phyloP scores from a whole-genome alignment of 1,284 basidiomycete species.

The Ceratobasidium sp. region DNA sequence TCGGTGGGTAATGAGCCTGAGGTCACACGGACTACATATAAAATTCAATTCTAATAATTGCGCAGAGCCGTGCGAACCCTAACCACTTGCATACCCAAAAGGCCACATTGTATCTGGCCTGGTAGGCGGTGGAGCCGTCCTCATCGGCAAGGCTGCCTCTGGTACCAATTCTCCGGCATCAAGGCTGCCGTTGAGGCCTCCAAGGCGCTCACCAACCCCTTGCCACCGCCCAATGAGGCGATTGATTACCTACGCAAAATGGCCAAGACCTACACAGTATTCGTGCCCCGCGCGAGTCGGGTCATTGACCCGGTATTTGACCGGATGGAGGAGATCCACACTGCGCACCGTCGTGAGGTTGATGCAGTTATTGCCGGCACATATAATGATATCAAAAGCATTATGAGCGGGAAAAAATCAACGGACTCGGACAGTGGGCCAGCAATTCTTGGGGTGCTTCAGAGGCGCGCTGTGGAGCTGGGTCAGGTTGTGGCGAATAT shows the following conservation, averaged over 20 bases:
- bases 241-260: slow-evolving; percentile 52
- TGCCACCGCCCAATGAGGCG: slow-evolving; percentile 51
- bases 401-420: slow-evolving; percentile 47
- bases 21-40: neutral
- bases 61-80: neutral
- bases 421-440: slow-evolving; percentile 47
- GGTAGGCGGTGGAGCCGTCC: slow-evolving; percentile 50
- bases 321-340: slow-evolving; percentile 53
- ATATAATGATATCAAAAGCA: slow-evolving; percentile 51
- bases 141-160: slow-evolving; percentile 48
- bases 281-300: slow-evolving; percentile 53
- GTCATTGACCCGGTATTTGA: slow-evolving; percentile 56
- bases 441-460: slow-evolving; percentile 49
- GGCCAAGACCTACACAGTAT: slow-evolving; percentile 53
- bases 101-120: slow-evolving; percentile 47
- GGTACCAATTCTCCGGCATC: slow-evolving; percentile 54
- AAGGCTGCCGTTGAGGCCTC: slow-evolving; percentile 51
- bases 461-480: slow-evolving; percentile 40
- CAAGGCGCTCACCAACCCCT: slow-evolving; percentile 49
- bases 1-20: neutral
- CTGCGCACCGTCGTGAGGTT: slow-evolving; percentile 54
- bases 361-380: slow-evolving; percentile 52
- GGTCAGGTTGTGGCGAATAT: slow-evolving; percentile 32
- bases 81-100: neutral
- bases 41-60: neutral